phyloP scores from a whole-genome alignment of 768 basidiomycete species.

The Lentinus brumalis region DNA sequence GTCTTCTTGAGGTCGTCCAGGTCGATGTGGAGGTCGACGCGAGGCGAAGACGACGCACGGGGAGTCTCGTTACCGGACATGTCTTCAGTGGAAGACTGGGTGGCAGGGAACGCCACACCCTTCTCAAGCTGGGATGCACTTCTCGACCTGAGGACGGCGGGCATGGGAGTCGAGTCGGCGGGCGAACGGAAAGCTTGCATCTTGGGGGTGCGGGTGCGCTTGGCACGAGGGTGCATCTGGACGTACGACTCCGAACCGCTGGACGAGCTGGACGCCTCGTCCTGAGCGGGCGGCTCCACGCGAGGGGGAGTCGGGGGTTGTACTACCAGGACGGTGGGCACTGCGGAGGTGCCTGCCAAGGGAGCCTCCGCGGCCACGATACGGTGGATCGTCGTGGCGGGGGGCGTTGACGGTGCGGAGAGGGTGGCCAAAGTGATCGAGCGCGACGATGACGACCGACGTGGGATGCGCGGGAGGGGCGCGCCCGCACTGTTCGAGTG shows the following conservation, averaged over 20 bases:
- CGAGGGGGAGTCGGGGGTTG: constrained; percentile 30
- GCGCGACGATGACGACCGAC: constrained; percentile 39
- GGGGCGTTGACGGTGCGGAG: constrained; percentile 5
- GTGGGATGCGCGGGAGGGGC: constrained; percentile 66
- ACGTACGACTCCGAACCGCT: constrained; percentile 22
- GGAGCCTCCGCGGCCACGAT: constrained; percentile 53
- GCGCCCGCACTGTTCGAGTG: constrained; percentile 56
- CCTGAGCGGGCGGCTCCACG: constrained; percentile 1
- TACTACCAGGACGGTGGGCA: constrained; percentile 22
- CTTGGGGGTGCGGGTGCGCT: constrained; percentile 29
- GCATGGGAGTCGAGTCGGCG: constrained; percentile 47
- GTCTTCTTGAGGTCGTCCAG: constrained; percentile 5
- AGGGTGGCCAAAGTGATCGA: constrained; percentile 17
- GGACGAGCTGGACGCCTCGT: constrained; percentile 16
- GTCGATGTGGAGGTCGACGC: constrained; percentile 5
- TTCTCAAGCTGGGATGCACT: constrained; percentile 2
- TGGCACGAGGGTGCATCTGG: constrained; percentile 27
- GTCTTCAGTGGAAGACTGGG: not conserved
- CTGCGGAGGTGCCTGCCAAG: constrained; percentile 19
- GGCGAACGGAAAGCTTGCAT: constrained; percentile 35
- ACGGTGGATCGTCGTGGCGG: constrained; percentile 51
- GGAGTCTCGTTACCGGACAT: constrained; percentile 19
- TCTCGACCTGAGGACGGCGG: constrained; percentile 33
- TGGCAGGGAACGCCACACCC: constrained; percentile 13
- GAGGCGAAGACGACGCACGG: constrained; percentile 7